Evolutionary conservation across 176 grass and related monocot species (phyloP).

Genomic region (Leersia perrieri): DNA sequence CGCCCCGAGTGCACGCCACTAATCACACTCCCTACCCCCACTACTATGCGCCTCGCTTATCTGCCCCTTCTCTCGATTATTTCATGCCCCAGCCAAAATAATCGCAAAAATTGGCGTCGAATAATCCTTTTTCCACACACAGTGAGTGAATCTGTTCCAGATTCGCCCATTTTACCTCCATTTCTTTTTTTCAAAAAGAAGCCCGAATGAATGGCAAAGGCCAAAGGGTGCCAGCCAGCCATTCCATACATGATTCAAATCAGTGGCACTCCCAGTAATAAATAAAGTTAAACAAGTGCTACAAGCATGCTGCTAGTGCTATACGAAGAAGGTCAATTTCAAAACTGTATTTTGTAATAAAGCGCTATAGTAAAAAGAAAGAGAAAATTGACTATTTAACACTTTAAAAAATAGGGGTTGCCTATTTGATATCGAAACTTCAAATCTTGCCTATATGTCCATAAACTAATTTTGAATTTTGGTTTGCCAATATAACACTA

Average conservation of each 20-base stretch:
- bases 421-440: too few species aligned
- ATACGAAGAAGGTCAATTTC: neutral
- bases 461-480: too few species aligned
- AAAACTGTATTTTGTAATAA: neutral
- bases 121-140: neutral
- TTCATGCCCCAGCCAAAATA: neutral
- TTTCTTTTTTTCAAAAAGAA: constrained; percentile 11
- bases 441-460: too few species aligned
- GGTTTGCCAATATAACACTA: too few species aligned
- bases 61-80: neutral
- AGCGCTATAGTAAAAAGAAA: neutral
- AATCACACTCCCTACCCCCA: neutral
- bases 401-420: too few species aligned
- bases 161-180: neutral
- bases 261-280: neutral
- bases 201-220: neutral
- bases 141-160: constrained; percentile 2
- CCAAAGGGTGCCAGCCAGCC: neutral
- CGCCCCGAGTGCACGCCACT: neutral
- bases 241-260: neutral
- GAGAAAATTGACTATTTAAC: too few species aligned
- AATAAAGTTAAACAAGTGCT: neutral
- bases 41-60: neutral
- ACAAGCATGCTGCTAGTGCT: too few species aligned
- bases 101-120: neutral